Percentiles rank a stretch among this genome's conserved stretches.
phyloP scores from a whole-genome alignment of 441 rosid genomes.

The Viola pubescens region DNA sequence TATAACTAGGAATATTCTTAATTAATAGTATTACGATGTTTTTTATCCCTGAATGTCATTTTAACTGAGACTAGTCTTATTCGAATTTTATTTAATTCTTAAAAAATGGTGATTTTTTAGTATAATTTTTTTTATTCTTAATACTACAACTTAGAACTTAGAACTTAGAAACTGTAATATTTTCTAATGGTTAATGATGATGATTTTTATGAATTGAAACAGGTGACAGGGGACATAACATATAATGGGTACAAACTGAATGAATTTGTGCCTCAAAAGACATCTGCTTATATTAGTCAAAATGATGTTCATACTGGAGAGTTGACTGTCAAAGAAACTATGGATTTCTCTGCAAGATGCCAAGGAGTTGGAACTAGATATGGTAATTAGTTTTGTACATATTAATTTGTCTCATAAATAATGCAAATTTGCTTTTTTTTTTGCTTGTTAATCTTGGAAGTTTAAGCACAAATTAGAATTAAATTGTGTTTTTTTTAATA shows the following conservation, averaged over 20 bases:
- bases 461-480: neutral
- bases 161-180: no score
- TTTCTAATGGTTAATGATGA: slow-evolving; percentile 9
- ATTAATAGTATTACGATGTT: neutral
- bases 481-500: neutral
- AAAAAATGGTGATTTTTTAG: no score
- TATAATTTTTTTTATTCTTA: no score
- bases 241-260: slow-evolving; percentile 7
- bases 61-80: no score
- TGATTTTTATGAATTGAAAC: neutral
- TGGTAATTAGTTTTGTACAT: slow-evolving; percentile 6
- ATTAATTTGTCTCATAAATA: no score
- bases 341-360: slow-evolving; percentile 23
- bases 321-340: slow-evolving; percentile 22
- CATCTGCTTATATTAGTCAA: slow-evolving; percentile 24
- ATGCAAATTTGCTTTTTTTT: neutral
- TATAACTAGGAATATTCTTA: neutral
- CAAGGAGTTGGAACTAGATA: slow-evolving; percentile 19
- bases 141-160: neutral
- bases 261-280: slow-evolving; percentile 19
- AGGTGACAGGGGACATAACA: slow-evolving; percentile 5
- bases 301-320: slow-evolving; percentile 22
- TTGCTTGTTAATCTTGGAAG: no score
- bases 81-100: no score
- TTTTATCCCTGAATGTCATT: no score